Percentiles rank a stretch among this genome's conserved stretches.
These are phyloP conservation scores for Phytophthora pistaciae DNA, from an alignment of 352 stramenopile genomes.

Conservation along the genomic window DNA sequence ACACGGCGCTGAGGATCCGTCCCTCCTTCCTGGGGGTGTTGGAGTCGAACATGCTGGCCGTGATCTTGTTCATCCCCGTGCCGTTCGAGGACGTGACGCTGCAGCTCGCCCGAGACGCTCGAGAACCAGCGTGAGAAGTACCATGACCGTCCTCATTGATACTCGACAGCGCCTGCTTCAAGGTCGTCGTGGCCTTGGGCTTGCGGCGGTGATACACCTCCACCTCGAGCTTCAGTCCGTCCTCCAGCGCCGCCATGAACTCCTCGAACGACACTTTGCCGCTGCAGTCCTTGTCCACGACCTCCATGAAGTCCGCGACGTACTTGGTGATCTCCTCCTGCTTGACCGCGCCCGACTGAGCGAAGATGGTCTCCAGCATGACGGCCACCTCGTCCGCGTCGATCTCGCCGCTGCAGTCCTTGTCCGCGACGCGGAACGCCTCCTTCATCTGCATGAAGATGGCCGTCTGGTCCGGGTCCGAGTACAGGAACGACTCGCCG, in stretches of 20 bases:
- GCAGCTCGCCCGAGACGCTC: slow-evolving; percentile 24
- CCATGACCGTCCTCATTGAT: slow-evolving; percentile 47
- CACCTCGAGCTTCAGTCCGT: slow-evolving; percentile 81
- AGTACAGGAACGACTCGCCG: slow-evolving; percentile 77
- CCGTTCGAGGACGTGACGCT: slow-evolving; percentile 43
- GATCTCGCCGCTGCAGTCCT: slow-evolving; percentile 84
- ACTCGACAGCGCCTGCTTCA: slow-evolving; percentile 40
- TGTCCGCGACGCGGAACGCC: slow-evolving; percentile 80
- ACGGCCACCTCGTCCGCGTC: slow-evolving; percentile 78
- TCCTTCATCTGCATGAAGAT: slow-evolving; percentile 92
- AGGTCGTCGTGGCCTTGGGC: slow-evolving; percentile 28
- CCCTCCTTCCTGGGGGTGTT: slow-evolving; percentile 62
- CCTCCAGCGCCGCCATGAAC: slow-evolving; percentile 81
- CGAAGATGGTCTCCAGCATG: slow-evolving; percentile 85
- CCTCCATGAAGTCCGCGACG: slow-evolving; percentile 77
- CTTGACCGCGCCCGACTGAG: slow-evolving; percentile 75
- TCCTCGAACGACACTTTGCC: slow-evolving; percentile 85
- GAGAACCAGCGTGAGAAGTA: slow-evolving; percentile 2
- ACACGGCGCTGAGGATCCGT: slow-evolving; percentile 27
- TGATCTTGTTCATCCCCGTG: slow-evolving; percentile 39
- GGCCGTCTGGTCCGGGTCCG: slow-evolving; percentile 80
- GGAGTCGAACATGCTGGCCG: slow-evolving; percentile 43
- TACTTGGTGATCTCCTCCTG: slow-evolving; percentile 79
- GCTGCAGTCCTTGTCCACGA: slow-evolving; percentile 73
- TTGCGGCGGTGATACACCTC: slow-evolving; percentile 68